Base-by-base conservation (phyloP, 1,139 yeast species). In the Candida tunisiensis region DNA sequence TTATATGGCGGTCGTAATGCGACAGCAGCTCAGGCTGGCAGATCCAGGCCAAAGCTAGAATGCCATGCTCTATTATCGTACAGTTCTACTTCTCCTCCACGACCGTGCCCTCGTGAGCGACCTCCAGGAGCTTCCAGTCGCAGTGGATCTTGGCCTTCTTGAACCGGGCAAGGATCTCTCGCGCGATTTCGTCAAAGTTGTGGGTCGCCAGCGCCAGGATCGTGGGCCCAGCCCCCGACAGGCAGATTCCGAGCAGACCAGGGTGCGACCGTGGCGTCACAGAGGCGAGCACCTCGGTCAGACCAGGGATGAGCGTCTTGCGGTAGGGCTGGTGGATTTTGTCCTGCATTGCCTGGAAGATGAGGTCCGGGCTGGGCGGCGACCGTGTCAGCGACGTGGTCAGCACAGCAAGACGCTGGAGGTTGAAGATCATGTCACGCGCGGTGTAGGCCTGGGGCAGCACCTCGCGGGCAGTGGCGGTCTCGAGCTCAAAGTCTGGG, bases 211-310 rank as follows among this genome's bases (percentile, higher is more conserved):
- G 64, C 29, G 94, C 93, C 41, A 88, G 60, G 31, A 88, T 85
- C 13, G 98, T 88, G 30, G 98, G 98, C 2, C 98, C 98, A 5
- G 98, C 98, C 28, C 98, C 98, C 12, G 93, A 78, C 31, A 88
- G 63, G 51, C 98, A 88, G 41, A 88, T 82, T 28, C 98, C 98
- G 38, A 91, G 63, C 25, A 85, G 63, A 2, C 95, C 95, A 1
- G 74, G 74, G 48, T 79, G 79, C 4, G 79, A 60, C 21, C 67
- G 62, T 19, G 96, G 96, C 1, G 91, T 80, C 30, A 85, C 73
- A 10, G 77, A 64, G n/a, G 69, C 58, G 41, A 88, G 63, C 23
- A 88, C 83, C 36, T 79, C 82, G 5, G 74, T 63, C 32, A 88
- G 64, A 0, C 98, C 98, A 2, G 98, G 98, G 32, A 88, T 80